phyloP scores from a whole-genome alignment of 192 early-diverging fungal species.

The Mortierella hygrophila region DNA sequence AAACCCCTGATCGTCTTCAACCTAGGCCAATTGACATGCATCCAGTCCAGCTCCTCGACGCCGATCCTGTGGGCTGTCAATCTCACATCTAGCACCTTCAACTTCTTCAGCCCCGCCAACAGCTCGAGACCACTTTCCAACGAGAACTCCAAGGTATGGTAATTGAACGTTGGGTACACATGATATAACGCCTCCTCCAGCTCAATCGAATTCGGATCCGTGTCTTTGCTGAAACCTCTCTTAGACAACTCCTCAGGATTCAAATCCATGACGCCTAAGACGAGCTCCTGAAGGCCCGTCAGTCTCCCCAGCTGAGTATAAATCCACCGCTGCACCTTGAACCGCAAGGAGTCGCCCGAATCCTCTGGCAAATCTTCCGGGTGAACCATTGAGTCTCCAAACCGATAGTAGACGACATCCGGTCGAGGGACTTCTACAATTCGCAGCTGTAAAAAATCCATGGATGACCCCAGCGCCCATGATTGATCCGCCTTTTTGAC shows the following conservation, averaged over 20 bases:
- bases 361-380: no score
- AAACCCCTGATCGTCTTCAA: not conserved
- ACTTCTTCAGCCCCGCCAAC: not conserved
- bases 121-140: not conserved
- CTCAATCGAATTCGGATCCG: not conserved
- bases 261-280: not conserved
- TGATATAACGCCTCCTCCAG: not conserved
- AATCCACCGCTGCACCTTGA: not conserved
- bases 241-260: not conserved
- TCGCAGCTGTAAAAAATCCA: not conserved
- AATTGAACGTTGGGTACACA: not conserved
- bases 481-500: not conserved
- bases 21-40: not conserved
- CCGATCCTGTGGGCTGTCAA: not conserved
- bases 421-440: not conserved
- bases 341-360: not conserved
- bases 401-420: not conserved
- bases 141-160: not conserved
- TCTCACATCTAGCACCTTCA: not conserved
- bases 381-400: no score
- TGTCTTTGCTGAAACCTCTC: not conserved
- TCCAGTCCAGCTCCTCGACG: not conserved
- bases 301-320: not conserved
- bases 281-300: not conserved
- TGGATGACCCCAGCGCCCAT: not conserved